These are phyloP conservation scores for Erodium texanum DNA, from an alignment of 441 rosid genomes.

Conservation along the genomic window DNA sequence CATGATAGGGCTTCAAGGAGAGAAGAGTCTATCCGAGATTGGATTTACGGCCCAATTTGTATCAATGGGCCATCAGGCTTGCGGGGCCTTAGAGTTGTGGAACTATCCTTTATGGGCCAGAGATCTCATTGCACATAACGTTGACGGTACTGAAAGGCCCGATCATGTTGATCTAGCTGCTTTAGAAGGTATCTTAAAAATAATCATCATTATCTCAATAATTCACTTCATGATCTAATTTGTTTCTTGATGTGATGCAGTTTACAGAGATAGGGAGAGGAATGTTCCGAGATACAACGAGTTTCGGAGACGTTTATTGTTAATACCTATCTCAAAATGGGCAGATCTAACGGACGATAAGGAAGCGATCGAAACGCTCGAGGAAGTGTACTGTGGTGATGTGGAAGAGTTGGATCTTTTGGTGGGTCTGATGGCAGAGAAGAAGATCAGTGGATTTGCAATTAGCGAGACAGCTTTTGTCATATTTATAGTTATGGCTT, in stretches of 20 bases:
- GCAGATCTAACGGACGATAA: constrained; percentile 60
- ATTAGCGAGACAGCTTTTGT: constrained; percentile 60
- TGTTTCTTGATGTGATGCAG: constrained; percentile 16
- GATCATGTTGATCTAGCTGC: constrained; percentile 51
- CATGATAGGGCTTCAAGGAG: constrained; percentile 46
- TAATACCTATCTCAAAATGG: constrained; percentile 52
- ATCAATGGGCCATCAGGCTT: constrained; percentile 72
- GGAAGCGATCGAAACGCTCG: constrained; percentile 34
- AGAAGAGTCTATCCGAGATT: constrained; percentile 28
- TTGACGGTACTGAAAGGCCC: constrained; percentile 39
- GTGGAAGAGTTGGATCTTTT: constrained; percentile 56
- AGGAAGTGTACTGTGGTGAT: constrained; percentile 47
- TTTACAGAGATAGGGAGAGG: constrained; percentile 67
- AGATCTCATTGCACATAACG: constrained; percentile 38
- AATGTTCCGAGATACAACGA: constrained; percentile 52
- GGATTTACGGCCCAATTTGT: constrained; percentile 49
- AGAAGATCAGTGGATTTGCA: constrained; percentile 63
- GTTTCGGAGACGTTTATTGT: constrained; percentile 38
- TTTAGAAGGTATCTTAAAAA: constrained; percentile 37
- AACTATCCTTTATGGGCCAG: constrained; percentile 66
- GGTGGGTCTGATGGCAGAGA: constrained; percentile 66
- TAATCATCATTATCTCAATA: too few species aligned
- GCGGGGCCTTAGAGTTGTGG: constrained; percentile 58
- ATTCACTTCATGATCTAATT: too few species aligned
- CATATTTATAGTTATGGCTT: neutral